Percentiles rank a stretch among this genome's conserved stretches.
phyloP scores from a whole-genome alignment of 108 stramenopile species.

The Fragilaria radians region DNA sequence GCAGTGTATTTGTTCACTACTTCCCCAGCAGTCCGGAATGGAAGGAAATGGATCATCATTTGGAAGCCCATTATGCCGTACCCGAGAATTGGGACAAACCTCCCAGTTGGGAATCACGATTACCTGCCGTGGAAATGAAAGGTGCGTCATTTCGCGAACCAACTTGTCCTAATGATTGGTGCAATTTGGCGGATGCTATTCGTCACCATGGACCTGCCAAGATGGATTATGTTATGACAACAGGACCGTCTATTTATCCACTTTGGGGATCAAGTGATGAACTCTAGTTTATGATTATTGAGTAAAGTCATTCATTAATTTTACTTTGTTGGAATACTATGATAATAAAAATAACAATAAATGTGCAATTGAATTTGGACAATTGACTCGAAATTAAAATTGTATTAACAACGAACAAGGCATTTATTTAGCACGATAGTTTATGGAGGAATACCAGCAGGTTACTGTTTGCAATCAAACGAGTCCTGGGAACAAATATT shows the following conservation, averaged over 20 bases:
- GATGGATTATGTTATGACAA: slow-evolving; percentile 18
- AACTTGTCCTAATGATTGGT: slow-evolving; percentile 62
- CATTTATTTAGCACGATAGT: too few relatives aligned
- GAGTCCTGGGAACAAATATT: too few relatives aligned
- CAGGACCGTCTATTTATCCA: neutral
- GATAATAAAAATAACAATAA: too few relatives aligned
- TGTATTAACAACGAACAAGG: too few relatives aligned
- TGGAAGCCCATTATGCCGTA: slow-evolving; percentile 61
- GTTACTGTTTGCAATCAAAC: too few relatives aligned
- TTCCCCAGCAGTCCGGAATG: slow-evolving; percentile 45
- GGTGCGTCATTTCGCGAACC: slow-evolving; percentile 66
- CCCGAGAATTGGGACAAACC: slow-evolving; percentile 40
- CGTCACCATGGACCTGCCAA: slow-evolving; percentile 64
- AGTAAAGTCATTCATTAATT: too few relatives aligned
- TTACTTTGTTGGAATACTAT: too few relatives aligned
- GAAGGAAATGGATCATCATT: slow-evolving; percentile 23
- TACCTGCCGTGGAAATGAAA: slow-evolving; percentile 17
- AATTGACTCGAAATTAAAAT: too few relatives aligned
- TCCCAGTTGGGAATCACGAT: slow-evolving; percentile 6
- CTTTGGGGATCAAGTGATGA: neutral
- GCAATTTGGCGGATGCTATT: slow-evolving; percentile 36
- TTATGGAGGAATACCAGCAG: too few relatives aligned
- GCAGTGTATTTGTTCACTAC: too few relatives aligned
- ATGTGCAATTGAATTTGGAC: too few relatives aligned
- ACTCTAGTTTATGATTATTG: too few relatives aligned